Conservation (phyloP, 306 rosid genomes). For the Inga leiocalycina region DNA sequence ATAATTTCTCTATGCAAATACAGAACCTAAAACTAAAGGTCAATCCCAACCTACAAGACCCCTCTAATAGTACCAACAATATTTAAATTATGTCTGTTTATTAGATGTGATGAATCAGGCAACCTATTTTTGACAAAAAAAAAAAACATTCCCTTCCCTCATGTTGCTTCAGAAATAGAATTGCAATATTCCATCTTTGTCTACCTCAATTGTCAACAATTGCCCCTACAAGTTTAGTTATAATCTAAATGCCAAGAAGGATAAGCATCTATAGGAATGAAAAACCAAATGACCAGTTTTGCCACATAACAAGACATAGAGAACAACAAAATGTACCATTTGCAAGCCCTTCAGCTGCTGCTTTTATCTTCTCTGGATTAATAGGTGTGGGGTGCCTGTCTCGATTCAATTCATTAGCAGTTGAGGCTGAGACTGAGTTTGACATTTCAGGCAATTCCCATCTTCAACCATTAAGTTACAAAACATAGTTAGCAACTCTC, state of each 20-base stretch:
- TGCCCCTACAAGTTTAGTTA: background rate
- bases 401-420: constrained; percentile 83
- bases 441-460: constrained; percentile 67
- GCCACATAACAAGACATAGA: background rate
- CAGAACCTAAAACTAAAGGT: background rate
- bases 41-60: background rate
- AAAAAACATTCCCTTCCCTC: background rate
- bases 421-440: constrained; percentile 61
- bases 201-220: background rate
- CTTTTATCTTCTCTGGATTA: constrained; percentile 83
- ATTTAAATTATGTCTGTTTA: background rate
- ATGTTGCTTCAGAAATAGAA: constrained; percentile 27
- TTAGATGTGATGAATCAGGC: background rate
- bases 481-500: background rate
- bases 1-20: background rate
- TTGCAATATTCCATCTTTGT: background rate
- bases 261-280: background rate
- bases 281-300: constrained; percentile 14
- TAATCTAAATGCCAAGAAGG: background rate
- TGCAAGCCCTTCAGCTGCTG: constrained; percentile 86
- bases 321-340: constrained; percentile 48
- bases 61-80: background rate
- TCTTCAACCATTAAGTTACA: constrained; percentile 44
- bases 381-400: constrained; percentile 46
- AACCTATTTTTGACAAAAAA: background rate